Base-by-base conservation (phyloP, 768 basidiomycete species). In the Russula abietina region DNA sequence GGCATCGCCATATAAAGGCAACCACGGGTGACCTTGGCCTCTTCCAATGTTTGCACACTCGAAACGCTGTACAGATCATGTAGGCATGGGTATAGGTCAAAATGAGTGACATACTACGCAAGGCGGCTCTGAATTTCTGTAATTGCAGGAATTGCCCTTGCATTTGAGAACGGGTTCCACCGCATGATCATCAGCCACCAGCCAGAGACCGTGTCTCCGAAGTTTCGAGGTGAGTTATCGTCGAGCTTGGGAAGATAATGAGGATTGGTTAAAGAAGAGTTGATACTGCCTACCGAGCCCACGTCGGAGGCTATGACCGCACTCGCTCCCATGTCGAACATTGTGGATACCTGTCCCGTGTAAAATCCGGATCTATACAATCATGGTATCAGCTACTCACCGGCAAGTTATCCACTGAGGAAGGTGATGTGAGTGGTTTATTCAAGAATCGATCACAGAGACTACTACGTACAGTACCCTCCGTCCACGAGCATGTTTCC, bases 1-100 rank as follows among this genome's bases (percentile, higher is more conserved):
- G 97, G 97, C 89, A 98, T 91, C 63, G 84, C 83, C 74, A 97
- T 86, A 71, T 99, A 98, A 50, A 98, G 76, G 70, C 93, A 95
- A 1, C 89, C 91, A 10, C 88, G 88, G 3, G 88, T 82, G 7
- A 84, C 82, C 74, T 98, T 98, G n/a, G 93, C 95, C 66, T 96
- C 94, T 73, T 97, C 94, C 8, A 98, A 78, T 1, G 93, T 96
- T 70, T 87, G 91, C 36, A 98, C 94, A 66, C 92, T 93, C 68
- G 97, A 96, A 1, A 98, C 95, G 72, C 95, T 98, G 60, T 24
- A 38, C 22, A 22, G 52, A 12, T 39, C 55, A 59, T 28, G 39
- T 28, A 32, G 59, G 22, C 48, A 41, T 30, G 73, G 38, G 69
- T 60, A 62, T 39, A 26, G 7, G 32, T 50, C 36, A 33, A 59